phyloP scores from a whole-genome alignment of 257 asterid genomes.

The Nicotiana noctiflora region DNA sequence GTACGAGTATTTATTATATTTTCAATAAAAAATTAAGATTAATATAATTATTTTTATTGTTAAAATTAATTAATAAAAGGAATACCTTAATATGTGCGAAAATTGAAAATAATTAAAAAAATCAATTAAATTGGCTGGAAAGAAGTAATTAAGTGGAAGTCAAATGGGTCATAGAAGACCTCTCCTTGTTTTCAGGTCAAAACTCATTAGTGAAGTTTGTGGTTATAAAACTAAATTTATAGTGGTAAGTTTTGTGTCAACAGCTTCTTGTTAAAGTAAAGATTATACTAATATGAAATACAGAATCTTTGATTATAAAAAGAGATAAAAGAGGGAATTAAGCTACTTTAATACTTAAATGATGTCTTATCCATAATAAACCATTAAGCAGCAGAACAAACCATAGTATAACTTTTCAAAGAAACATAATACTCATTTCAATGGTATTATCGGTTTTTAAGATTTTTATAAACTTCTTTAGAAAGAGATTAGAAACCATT shows the following conservation, averaged over 20 bases:
- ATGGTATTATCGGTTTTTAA: no score
- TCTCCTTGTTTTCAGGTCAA: background rate
- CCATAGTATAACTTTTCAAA: background rate
- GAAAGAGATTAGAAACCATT: no score
- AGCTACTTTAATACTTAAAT: background rate
- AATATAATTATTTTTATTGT: no score
- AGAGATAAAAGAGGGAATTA: background rate
- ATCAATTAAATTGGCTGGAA: no score
- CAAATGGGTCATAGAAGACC: background rate
- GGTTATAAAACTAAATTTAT: background rate
- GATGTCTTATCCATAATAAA: conserved; percentile 2
- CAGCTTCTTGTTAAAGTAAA: background rate
- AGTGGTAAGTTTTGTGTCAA: background rate
- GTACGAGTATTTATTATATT: no score
- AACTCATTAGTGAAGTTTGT: background rate
- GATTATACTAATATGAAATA: background rate
- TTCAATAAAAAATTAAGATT: no score
- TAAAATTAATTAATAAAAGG: no score
- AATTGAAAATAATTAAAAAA: no score
- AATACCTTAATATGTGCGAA: no score
- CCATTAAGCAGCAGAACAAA: background rate
- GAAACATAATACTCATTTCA: background rate
- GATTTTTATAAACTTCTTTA: no score
- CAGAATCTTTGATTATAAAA: background rate
- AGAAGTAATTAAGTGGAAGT: background rate